These are phyloP conservation scores for Leptosphaerulina australis DNA, from an alignment of 2,329 filamentous ascomycete species.

Conservation along the genomic window DNA sequence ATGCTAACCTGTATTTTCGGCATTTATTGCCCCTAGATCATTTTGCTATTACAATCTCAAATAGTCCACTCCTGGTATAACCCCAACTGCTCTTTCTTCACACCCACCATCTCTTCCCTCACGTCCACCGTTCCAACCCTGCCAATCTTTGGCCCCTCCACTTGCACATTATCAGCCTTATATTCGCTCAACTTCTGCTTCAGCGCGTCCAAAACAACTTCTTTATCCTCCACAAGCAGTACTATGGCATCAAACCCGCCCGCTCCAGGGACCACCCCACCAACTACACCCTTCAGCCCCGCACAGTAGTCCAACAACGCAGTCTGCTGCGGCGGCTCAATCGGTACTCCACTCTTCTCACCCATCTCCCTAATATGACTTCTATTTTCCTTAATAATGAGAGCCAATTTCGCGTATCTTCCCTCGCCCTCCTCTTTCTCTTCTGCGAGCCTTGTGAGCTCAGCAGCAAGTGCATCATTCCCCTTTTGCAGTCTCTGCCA, in stretches of 20 bases:
- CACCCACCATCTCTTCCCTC: conserved; percentile 74
- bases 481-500: conserved; percentile 76
- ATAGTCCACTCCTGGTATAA: conserved; percentile 51
- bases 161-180: conserved; percentile 54
- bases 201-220: conserved; percentile 65
- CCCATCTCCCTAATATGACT: conserved; percentile 78
- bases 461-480: conserved; percentile 73
- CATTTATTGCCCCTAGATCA: no score
- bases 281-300: conserved; percentile 77
- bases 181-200: conserved; percentile 69
- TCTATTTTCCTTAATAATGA: conserved; percentile 59
- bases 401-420: conserved; percentile 58
- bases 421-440: conserved; percentile 33
- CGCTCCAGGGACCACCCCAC: conserved; percentile 91
- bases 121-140: conserved; percentile 73
- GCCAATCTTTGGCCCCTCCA: conserved; percentile 55
- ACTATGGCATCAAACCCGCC: conserved; percentile 92
- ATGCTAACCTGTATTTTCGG: neutral
- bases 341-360: conserved; percentile 73
- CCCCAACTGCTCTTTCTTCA: conserved; percentile 50
- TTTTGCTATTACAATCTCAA: no score
- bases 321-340: conserved; percentile 88
- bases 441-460: conserved; percentile 61
- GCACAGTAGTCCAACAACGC: conserved; percentile 78
- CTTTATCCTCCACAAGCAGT: conserved; percentile 76